Base-by-base conservation (phyloP, 1,284 basidiomycete species). In the Ganoderma meredithae region DNA sequence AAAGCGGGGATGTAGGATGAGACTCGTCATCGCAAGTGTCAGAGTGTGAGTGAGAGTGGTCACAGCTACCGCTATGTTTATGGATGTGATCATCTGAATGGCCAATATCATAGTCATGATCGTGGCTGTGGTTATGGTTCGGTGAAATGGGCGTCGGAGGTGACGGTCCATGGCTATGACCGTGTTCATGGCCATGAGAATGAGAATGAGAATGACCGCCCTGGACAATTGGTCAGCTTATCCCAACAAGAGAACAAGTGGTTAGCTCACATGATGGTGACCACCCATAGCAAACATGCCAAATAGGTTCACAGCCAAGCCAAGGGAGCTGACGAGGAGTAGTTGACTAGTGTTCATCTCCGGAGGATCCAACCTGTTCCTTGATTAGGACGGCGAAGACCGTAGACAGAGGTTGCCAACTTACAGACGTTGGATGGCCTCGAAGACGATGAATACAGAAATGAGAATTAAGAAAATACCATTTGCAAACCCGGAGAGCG, bases 251-350 rank as follows among this genome's bases (percentile, higher is more conserved):
- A 9, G 39, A 25, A 53, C 55, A n/a, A 1, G 43, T 17, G 62
- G 36, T 33, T 60, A 60, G 19, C 86, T 47, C 79, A 92, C 90
- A 82, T 95, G 94, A 79, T 96, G 94, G 78, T 95, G 94, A 2
- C 95, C 95, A 8, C 98, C 98, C 85, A 98, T 99, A 0, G 98
- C 98, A 80, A 97, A 96, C 97, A 99, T 98, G 40, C 98, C 98
- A 76, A 99, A 99, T 39, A 99, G 81, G 79, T 99, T 99, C 67
- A 99, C 97, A 1, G 84, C 94, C 12, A 99, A 82, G 1, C 98
- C 98, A 44, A 98, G 81, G 1, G 90, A 88, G 73, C 95, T 97
- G 60, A 99, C 94, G 1, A 98, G 85, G 40, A 99, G 81, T 2
- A 99, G 84, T 77, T 99, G 97, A 69, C 88, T 93, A 8, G 96